phyloP scores from a whole-genome alignment of 257 asterid species.

The Penstemon eatonii region DNA sequence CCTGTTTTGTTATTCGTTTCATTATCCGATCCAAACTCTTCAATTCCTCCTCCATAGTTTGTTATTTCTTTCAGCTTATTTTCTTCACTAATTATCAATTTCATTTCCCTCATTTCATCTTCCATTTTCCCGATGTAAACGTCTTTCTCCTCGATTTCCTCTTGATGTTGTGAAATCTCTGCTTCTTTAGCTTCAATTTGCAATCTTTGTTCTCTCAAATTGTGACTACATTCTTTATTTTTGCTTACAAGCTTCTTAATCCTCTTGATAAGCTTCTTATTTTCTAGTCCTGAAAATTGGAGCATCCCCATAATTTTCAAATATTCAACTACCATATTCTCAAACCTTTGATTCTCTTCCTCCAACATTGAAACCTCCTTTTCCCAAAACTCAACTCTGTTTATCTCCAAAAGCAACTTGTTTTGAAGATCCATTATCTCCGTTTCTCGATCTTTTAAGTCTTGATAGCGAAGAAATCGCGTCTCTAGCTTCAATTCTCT shows the following conservation, averaged over 20 bases:
- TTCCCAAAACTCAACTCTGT: conserved; percentile 37
- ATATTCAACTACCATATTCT: conserved; percentile 33
- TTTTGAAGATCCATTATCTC: conserved; percentile 42
- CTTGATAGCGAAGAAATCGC: conserved; percentile 39
- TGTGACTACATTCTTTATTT: conserved; percentile 23
- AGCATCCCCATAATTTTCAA: conserved; percentile 33
- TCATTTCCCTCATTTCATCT: conserved; percentile 42
- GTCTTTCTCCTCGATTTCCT: conserved; percentile 37
- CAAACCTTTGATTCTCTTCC: conserved; percentile 41
- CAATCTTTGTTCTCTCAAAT: conserved; percentile 31
- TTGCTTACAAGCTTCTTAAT: conserved; percentile 47
- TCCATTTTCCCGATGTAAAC: conserved; percentile 36
- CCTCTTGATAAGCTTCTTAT: conserved; percentile 40
- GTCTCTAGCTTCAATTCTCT: conserved; percentile 37
- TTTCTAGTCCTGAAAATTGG: conserved; percentile 43
- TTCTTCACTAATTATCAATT: background rate
- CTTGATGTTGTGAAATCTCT: conserved; percentile 38
- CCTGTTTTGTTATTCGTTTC: no score
- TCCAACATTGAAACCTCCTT: conserved; percentile 40
- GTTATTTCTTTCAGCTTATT: background rate
- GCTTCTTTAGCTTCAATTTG: conserved; percentile 39
- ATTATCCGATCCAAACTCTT: no score
- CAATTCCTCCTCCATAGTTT: no score
- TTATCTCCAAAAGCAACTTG: conserved; percentile 43
- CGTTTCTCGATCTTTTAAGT: conserved; percentile 46